Percentiles rank a stretch among this genome's conserved stretches.
These are phyloP conservation scores for Debaryomyces maramus DNA, from an alignment of 805 yeast species.

Conservation along the genomic window DNA sequence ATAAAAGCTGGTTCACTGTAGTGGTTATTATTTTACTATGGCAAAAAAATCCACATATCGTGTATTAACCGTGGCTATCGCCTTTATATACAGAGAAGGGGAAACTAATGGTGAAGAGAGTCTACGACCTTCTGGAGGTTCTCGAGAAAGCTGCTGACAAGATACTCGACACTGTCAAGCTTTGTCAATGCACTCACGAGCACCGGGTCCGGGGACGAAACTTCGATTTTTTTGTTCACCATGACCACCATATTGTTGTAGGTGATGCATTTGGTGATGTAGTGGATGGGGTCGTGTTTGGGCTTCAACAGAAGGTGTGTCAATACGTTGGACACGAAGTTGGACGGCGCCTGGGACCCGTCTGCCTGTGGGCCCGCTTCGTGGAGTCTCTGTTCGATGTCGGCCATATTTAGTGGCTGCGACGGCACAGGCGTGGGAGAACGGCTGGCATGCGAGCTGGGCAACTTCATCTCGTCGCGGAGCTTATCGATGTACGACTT, in stretches of 20 bases:
- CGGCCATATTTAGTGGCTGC: conserved; percentile 23
- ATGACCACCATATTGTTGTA: conserved; percentile 60
- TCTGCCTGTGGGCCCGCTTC: conserved; percentile 8
- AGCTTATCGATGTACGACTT: conserved; percentile 59
- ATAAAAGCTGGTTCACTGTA: neutral
- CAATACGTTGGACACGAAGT: conserved; percentile 21
- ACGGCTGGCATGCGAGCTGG: conserved; percentile 13
- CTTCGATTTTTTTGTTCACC: conserved; percentile 57
- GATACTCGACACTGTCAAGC: conserved; percentile 58
- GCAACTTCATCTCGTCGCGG: conserved; percentile 51
- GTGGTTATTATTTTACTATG: conserved; percentile 2
- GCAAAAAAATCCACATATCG: neutral
- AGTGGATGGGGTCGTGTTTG: conserved; percentile 44
- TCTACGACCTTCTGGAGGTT: conserved; percentile 10
- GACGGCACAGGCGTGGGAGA: conserved; percentile 8
- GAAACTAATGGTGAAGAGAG: neutral
- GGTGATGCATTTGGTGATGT: conserved; percentile 62
- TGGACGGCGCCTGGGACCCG: conserved; percentile 7
- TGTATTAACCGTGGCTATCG: conserved; percentile 1
- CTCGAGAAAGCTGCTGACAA: conserved; percentile 34
- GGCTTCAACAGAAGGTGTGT: conserved; percentile 29
- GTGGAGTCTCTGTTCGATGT: conserved; percentile 20
- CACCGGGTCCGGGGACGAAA: conserved; percentile 67
- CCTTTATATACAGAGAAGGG: too few relatives aligned
- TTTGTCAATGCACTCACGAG: conserved; percentile 62